Base-by-base conservation (phyloP, 2,329 filamentous ascomycete species). In the Zymoseptoria crescenta region DNA sequence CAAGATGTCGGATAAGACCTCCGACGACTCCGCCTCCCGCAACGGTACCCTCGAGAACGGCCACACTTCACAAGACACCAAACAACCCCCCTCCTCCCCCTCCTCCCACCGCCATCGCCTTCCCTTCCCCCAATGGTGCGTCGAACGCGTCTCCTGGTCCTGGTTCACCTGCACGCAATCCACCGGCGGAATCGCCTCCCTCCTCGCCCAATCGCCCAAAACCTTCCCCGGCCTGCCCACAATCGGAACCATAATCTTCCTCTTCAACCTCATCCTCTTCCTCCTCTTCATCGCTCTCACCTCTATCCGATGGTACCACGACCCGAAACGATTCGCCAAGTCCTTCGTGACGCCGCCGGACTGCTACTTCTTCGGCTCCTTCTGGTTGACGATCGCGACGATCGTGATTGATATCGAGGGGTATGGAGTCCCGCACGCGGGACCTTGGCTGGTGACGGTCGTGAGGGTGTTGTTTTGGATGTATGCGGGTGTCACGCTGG, bases 131-230 rank as follows among this genome's bases (percentile, higher is more conserved):
- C 41, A 58, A 55, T 66, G 64, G 64, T 54, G 65, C 9, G 53
- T 4, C 21, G 41, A 57, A 35, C 56, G 56, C 48, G 60, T 66
- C 54, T 56, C 56, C 58, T 66, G 63, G 61, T 63, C 61, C 41
- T 90, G 87, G 87, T 92, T 86, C 73, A 87, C 87, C 1, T 76
- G 84, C 30, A 86, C 86, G 1, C 91, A 91, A 87, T 87, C 85
- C 53, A 89, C 87, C 0, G 88, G 88, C 35, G 87, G 87, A 0
- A 73, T 91, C 1, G 82, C 87, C 0, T 73, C 87, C 2, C 78
- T 91, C 16, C 78, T 91, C 51, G 79, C 80, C 2, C 83, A 84
- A 55, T 77, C 78, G 19, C 87, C 88, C 8, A 82, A 84, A 66
- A 75, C 78, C 57, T 92, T 92, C 70, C 69, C 75, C 0, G 87